These are phyloP conservation scores for Lecanosticta acicola DNA, from an alignment of 2,329 filamentous ascomycete species.

Conservation along the genomic window DNA sequence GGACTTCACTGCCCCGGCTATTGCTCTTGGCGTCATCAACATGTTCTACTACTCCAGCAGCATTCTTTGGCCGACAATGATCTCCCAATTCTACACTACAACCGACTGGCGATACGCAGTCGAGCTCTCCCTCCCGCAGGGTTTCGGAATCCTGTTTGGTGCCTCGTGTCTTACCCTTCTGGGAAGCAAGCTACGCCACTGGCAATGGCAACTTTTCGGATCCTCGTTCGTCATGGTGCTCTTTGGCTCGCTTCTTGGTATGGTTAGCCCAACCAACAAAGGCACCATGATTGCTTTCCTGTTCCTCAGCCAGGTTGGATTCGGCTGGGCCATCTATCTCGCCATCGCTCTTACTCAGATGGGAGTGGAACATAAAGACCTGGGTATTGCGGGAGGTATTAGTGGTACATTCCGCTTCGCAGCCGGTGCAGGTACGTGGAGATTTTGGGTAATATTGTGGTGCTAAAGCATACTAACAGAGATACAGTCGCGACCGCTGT, in stretches of 20 bases:
- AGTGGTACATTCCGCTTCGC: constrained; percentile 14
- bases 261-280: constrained; percentile 42
- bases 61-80: constrained; percentile 33
- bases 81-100: constrained; percentile 38
- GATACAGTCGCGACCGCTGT: constrained; percentile 9
- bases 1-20: constrained; percentile 40
- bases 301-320: constrained; percentile 21
- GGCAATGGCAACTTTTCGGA: constrained; percentile 44
- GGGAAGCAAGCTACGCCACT: constrained; percentile 41
- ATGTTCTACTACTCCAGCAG: constrained; percentile 49
- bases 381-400: constrained; percentile 22
- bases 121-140: constrained; percentile 42
- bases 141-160: constrained; percentile 42
- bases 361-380: constrained; percentile 26
- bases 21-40: constrained; percentile 42
- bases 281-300: constrained; percentile 18
- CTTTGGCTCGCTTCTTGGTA: constrained; percentile 43
- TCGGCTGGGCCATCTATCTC: constrained; percentile 32
- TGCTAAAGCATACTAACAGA: neutral
- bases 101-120: constrained; percentile 13
- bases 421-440: constrained; percentile 6
- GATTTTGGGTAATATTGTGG: no score
- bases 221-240: constrained; percentile 45
- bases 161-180: constrained; percentile 39
- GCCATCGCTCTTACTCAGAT: constrained; percentile 32